Conservation (phyloP, 2,329 filamentous ascomycete species). For the Aspergillus fijiensis region DNA sequence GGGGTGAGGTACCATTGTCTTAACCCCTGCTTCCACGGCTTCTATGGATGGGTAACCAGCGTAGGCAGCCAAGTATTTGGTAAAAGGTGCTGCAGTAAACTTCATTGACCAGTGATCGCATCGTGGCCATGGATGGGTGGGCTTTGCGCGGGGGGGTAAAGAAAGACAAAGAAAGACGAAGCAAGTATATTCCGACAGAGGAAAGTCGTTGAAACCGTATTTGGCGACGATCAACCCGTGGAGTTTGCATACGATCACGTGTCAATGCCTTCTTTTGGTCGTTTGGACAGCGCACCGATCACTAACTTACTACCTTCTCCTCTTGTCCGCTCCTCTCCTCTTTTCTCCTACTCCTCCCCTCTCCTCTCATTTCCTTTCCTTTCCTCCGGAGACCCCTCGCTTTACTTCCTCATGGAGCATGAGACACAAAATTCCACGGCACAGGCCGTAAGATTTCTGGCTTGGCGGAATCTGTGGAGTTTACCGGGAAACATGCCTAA, state of each 20-base stretch:
- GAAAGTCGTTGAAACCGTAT: constrained; percentile 4
- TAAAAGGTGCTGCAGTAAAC: not conserved
- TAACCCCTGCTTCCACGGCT: constrained; percentile 8
- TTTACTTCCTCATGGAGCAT: constrained; percentile 2
- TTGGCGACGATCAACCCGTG: constrained; percentile 4
- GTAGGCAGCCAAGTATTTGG: constrained; percentile 6
- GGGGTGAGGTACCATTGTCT: constrained; percentile 2
- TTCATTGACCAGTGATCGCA: not conserved
- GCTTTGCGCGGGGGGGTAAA: not conserved
- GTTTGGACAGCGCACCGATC: not conserved
- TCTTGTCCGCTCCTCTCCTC: not conserved
- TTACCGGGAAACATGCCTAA: constrained; percentile 1
- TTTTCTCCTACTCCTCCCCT: not conserved
- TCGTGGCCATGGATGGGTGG: not conserved
- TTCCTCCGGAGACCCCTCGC: not conserved
- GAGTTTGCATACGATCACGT: not conserved
- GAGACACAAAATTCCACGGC: constrained; percentile 9
- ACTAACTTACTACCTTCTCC: no score
- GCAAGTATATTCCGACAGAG: constrained; percentile 3
- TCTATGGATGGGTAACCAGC: not conserved
- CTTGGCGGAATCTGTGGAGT: constrained; percentile 3
- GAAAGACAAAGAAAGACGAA: not conserved
- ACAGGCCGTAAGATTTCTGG: constrained; percentile 8
- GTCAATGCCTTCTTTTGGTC: not conserved
- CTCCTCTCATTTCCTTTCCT: not conserved